Conservation (phyloP, 2,329 filamentous ascomycete genomes). For the Furcasterigmium furcatum region DNA sequence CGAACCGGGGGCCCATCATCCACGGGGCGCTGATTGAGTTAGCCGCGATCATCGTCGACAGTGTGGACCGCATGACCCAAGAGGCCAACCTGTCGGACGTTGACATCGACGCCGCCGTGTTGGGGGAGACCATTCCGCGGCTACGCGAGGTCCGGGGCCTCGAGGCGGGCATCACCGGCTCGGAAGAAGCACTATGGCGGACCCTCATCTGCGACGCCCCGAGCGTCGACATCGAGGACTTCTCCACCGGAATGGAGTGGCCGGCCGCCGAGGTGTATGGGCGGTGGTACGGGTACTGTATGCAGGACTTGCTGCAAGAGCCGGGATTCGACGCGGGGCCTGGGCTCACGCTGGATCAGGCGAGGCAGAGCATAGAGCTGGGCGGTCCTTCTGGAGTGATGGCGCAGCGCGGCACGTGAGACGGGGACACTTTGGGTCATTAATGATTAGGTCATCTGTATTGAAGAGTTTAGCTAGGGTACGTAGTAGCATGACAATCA, state of each 20-base stretch:
- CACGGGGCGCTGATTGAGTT: background rate
- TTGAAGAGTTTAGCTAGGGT: no score
- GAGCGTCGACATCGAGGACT: background rate
- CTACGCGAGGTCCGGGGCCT: background rate
- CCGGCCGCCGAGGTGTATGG: background rate
- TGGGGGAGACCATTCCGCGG: background rate
- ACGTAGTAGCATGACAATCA: no score
- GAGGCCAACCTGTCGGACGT: background rate
- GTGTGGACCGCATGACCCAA: background rate
- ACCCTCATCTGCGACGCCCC: background rate
- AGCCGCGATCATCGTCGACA: background rate
- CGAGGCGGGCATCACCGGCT: background rate
- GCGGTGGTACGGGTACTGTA: background rate
- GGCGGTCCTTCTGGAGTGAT: no score
- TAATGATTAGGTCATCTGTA: no score
- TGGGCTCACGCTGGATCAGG: no score
- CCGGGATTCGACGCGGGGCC: no score
- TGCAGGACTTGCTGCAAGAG: background rate
- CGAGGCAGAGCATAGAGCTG: no score
- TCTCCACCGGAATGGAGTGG: background rate
- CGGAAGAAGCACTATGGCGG: conserved; percentile 1
- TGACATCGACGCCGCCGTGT: background rate
- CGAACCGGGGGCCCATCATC: background rate
- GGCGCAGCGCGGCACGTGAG: no score
- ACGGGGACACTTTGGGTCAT: no score